A percentile compares a stretch with the other conserved stretches of the same genome.
Conservation (phyloP, 805 yeast species). For the Vanderwaltozyma polyspora region DNA sequence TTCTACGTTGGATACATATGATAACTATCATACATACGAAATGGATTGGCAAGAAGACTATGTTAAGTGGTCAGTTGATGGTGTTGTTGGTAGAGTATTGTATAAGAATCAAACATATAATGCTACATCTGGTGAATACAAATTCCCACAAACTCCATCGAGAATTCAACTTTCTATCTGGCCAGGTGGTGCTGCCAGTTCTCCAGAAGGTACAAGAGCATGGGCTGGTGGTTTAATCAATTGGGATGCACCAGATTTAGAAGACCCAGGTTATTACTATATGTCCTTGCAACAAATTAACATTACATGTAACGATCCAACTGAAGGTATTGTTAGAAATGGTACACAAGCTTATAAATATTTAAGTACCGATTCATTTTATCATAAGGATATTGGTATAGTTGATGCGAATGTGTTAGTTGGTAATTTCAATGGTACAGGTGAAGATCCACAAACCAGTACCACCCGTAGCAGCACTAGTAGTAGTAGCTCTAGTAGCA, state of each 20-base stretch:
- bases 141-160: slow-evolving; percentile 65
- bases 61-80: slow-evolving; percentile 65
- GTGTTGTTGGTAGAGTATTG: slow-evolving; percentile 53
- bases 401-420: slow-evolving; percentile 53
- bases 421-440: slow-evolving; percentile 52
- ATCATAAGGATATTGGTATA: slow-evolving; percentile 42
- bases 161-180: slow-evolving; percentile 63
- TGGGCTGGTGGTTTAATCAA: slow-evolving; percentile 86
- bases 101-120: slow-evolving; percentile 50
- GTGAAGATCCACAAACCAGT: slow-evolving; percentile 43
- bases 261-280: slow-evolving; percentile 71
- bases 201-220: slow-evolving; percentile 51
- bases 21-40: slow-evolving; percentile 60
- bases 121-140: slow-evolving; percentile 44
- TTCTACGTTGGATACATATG: slow-evolving; percentile 39
- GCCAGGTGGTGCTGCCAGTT: slow-evolving; percentile 58
- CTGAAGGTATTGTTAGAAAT: slow-evolving; percentile 36
- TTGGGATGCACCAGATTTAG: slow-evolving; percentile 71
- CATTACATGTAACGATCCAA: slow-evolving; percentile 65
- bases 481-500: slow-evolving; percentile 1
- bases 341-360: slow-evolving; percentile 45
- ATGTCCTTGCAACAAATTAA: slow-evolving; percentile 49
- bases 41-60: slow-evolving; percentile 74
- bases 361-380: slow-evolving; percentile 37
- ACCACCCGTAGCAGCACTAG: background rate